Conservation (phyloP, 768 basidiomycete genomes). For the Boletus bicolor region DNA sequence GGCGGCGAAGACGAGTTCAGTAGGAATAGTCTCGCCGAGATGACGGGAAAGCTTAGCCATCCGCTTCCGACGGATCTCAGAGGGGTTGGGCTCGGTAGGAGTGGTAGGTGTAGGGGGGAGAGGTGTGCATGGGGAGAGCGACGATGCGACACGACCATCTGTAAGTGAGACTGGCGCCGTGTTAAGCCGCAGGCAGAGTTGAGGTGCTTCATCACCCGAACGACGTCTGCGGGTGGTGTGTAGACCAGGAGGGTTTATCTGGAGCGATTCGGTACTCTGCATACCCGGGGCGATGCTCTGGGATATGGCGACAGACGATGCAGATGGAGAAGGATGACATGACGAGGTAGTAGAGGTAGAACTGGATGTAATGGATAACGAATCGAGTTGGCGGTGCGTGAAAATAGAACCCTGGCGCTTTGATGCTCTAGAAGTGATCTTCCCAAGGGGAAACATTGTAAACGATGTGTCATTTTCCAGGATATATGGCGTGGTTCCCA, state of each 20-base stretch:
- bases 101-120: conserved; percentile 19
- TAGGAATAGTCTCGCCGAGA: conserved; percentile 57
- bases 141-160: conserved; percentile 5
- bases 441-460: conserved; percentile 23
- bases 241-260: conserved; percentile 20
- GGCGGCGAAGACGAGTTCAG: conserved; percentile 46
- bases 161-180: conserved; percentile 8
- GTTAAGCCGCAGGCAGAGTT: conserved; percentile 25
- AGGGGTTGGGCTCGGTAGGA: conserved; percentile 23
- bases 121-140: conserved; percentile 13
- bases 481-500: conserved; percentile 37
- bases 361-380: conserved; percentile 21
- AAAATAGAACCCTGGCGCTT: conserved; percentile 36
- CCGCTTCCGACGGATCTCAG: conserved; percentile 42
- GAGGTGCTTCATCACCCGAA: conserved; percentile 14
- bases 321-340: conserved; percentile 11
- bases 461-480: conserved; percentile 27
- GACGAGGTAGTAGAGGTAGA: conserved; percentile 12
- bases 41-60: conserved; percentile 58
- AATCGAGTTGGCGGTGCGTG: conserved; percentile 18
- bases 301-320: conserved; percentile 18
- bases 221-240: conserved; percentile 11
- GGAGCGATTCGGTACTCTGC: conserved; percentile 12
- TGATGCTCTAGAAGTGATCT: conserved; percentile 14
- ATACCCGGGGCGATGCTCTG: background rate